These are phyloP conservation scores for Trichosanthes cucumerina DNA, from an alignment of 306 rosid genomes.

Conservation along the genomic window DNA sequence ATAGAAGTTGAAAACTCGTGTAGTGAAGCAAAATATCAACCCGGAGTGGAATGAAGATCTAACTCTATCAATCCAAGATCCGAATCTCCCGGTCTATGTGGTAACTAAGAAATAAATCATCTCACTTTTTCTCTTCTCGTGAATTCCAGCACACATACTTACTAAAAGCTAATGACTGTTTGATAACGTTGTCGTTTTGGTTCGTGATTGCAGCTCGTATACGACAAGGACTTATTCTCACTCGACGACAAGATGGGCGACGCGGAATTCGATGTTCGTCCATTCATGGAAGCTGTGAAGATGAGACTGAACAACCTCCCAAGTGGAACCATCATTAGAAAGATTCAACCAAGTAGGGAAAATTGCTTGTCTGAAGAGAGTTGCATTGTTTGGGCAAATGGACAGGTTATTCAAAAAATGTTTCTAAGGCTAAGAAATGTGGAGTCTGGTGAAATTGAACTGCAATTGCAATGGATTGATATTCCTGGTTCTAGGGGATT, in stretches of 20 bases:
- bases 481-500: conserved; percentile 48
- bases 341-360: conserved; percentile 35
- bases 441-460: conserved; percentile 67
- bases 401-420: conserved; percentile 45
- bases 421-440: conserved; percentile 67
- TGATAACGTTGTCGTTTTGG: neutral
- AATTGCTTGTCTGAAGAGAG: conserved; percentile 78
- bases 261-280: conserved; percentile 51
- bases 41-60: conserved; percentile 87
- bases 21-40: conserved; percentile 43
- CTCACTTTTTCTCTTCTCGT: neutral
- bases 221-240: conserved; percentile 56
- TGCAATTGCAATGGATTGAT: conserved; percentile 66
- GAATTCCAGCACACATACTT: neutral
- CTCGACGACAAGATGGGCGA: conserved; percentile 86
- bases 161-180: neutral
- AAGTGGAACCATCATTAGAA: conserved; percentile 38
- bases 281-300: conserved; percentile 36
- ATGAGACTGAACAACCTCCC: conserved; percentile 29
- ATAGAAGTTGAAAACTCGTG: conserved; percentile 77
- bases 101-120: conserved; percentile 36
- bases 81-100: conserved; percentile 38
- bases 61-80: conserved; percentile 59
- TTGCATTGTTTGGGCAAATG: conserved; percentile 36
- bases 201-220: conserved; percentile 41